Conservation (phyloP, 352 stramenopile genomes). For the Globisporangium cystogenes region DNA sequence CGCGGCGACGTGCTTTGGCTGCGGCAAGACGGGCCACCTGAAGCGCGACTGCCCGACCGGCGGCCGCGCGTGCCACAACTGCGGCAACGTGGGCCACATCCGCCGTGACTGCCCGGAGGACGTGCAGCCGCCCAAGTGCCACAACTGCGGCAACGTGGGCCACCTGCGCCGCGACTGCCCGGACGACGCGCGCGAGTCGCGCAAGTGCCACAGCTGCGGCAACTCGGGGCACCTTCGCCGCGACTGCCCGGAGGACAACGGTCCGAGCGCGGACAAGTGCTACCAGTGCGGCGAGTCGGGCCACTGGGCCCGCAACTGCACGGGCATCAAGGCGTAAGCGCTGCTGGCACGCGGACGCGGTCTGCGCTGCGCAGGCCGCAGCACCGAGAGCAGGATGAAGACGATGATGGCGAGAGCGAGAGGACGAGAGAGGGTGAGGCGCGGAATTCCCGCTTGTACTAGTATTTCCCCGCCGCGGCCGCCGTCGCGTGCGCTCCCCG, state of each 20-base stretch:
- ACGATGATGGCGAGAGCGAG: constrained; percentile 36
- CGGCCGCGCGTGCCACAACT: constrained; percentile 80
- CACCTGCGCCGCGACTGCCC: constrained; percentile 71
- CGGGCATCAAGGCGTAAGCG: constrained; percentile 37
- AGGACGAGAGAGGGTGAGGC: constrained; percentile 19
- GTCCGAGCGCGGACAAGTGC: constrained; percentile 68
- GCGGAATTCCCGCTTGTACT: constrained; percentile 52
- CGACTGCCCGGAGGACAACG: constrained; percentile 77
- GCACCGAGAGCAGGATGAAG: constrained; percentile 32
- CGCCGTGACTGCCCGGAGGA: constrained; percentile 77
- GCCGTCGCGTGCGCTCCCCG: neutral
- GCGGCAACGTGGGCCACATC: constrained; percentile 69
- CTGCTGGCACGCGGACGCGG: constrained; percentile 5
- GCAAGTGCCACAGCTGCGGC: constrained; percentile 78
- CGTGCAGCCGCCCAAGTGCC: constrained; percentile 65
- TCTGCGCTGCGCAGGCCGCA: constrained; percentile 5
- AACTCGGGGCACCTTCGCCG: constrained; percentile 61
- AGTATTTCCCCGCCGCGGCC: constrained; percentile 33
- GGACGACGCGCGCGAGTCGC: constrained; percentile 56
- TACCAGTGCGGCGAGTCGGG: constrained; percentile 74
- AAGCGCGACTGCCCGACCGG: constrained; percentile 75
- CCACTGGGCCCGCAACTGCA: constrained; percentile 81
- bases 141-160: constrained; percentile 70
- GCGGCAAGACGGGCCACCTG: constrained; percentile 73
- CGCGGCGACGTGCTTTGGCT: constrained; percentile 62